Percentiles rank a stretch among this genome's conserved stretches.
Evolutionary conservation across 768 basidiomycete species (phyloP).

Genomic region (Phylloporus rhodoxanthus): DNA sequence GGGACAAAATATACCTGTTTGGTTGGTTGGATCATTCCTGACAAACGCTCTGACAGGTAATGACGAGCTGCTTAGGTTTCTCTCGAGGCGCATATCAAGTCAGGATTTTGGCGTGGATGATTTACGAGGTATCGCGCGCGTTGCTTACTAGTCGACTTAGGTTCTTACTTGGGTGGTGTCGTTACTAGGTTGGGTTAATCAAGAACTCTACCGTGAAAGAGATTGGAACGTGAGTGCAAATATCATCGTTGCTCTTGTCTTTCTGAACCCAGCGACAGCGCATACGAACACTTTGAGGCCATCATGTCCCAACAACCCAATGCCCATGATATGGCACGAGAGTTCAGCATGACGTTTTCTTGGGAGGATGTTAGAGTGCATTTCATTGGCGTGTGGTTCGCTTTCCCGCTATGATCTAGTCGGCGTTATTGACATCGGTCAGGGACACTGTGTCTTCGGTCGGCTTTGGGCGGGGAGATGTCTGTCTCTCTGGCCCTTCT

Average conservation of each 20-base stretch:
- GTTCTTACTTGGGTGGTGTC: not conserved
- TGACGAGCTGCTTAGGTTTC: conserved; percentile 24
- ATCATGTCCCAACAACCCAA: conserved; percentile 13
- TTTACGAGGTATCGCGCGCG: conserved; percentile 23
- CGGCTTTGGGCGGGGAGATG: conserved; percentile 41
- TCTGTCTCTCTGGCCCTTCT: conserved; percentile 48
- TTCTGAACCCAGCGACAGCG: conserved; percentile 2
- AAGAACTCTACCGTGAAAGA: conserved; percentile 24
- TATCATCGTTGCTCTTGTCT: not conserved
- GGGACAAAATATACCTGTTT: conserved; percentile 28
- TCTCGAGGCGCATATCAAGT: conserved; percentile 39
- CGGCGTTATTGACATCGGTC: not conserved
- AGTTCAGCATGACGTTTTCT: conserved; percentile 42
- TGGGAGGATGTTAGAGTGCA: conserved; percentile 39
- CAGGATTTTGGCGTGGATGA: conserved; percentile 35
- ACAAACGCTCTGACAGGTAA: not conserved
- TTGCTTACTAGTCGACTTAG: not conserved
- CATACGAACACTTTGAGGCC: conserved; percentile 15
- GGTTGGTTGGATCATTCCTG: conserved; percentile 10
- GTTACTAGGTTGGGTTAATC: conserved; percentile 28
- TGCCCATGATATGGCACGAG: conserved; percentile 13
- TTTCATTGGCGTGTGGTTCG: conserved; percentile 48
- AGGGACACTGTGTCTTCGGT: conserved; percentile 67
- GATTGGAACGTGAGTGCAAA: conserved; percentile 16
- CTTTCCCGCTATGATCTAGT: not conserved